Conservation (phyloP, 140 eudicot species). For the Bidens hawaiensis region DNA sequence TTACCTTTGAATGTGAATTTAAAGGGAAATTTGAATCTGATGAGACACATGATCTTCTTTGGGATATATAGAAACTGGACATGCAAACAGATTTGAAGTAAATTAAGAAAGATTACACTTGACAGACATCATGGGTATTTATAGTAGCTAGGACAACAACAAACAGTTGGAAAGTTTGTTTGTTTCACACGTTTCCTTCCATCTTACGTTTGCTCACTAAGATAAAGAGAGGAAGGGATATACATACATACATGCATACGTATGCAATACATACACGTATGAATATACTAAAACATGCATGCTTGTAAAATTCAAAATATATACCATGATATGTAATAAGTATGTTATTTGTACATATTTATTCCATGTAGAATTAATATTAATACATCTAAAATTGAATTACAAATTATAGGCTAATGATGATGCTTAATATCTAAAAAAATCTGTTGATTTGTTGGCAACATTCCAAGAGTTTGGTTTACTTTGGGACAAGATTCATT, state of each 20-base stretch:
- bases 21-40: constrained; percentile 16
- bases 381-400: no score
- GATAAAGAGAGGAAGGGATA: neutral
- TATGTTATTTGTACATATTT: neutral
- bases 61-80: neutral
- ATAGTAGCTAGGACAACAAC: constrained; percentile 25
- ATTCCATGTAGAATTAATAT: no score
- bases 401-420: constrained; percentile 20
- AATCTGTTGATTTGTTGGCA: constrained; percentile 3
- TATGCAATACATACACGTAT: constrained; percentile 12
- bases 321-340: no score
- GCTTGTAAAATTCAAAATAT: neutral
- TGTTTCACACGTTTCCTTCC: constrained; percentile 28
- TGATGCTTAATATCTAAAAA: constrained; percentile 1
- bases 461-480: constrained; percentile 26
- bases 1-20: constrained; percentile 22
- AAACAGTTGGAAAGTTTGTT: constrained; percentile 28
- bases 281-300: neutral
- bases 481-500: constrained; percentile 25
- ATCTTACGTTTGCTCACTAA: constrained; percentile 12
- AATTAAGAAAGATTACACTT: constrained; percentile 20
- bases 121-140: constrained; percentile 22
- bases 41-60: constrained; percentile 14
- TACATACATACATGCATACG: neutral
- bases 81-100: constrained; percentile 16